Percentiles rank a stretch among this genome's conserved stretches.
These are phyloP conservation scores for Irpex sp. DNA, from an alignment of 1,284 basidiomycete species.

Conservation along the genomic window DNA sequence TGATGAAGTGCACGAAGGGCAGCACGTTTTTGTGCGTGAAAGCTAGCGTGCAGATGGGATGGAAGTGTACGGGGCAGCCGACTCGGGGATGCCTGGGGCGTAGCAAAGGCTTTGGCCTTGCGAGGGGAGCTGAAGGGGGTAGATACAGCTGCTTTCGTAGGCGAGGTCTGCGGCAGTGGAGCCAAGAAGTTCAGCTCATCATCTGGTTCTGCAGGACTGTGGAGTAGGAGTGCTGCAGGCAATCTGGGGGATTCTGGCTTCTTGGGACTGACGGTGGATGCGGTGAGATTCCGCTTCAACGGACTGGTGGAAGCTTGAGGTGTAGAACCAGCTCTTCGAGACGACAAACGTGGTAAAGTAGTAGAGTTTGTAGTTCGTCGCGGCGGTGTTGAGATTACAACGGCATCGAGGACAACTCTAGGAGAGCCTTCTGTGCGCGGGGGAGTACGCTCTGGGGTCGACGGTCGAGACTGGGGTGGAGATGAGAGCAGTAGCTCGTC, in stretches of 20 bases:
- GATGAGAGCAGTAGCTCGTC: slow-evolving; percentile 33
- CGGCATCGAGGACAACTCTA: slow-evolving; percentile 33
- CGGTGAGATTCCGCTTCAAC: background rate
- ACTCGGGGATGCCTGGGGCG: slow-evolving; percentile 16
- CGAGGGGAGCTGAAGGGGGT: slow-evolving; percentile 15
- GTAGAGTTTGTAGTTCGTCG: slow-evolving; percentile 1
- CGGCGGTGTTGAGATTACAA: slow-evolving; percentile 32
- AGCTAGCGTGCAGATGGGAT: slow-evolving; percentile 33
- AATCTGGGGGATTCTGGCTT: background rate
- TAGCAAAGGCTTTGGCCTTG: slow-evolving; percentile 20
- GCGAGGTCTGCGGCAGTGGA: slow-evolving; percentile 5
- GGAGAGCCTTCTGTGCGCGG: slow-evolving; percentile 13
- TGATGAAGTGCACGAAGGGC: slow-evolving; percentile 45
- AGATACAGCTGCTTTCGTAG: slow-evolving; percentile 13
- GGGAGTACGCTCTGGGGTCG: slow-evolving; percentile 22
- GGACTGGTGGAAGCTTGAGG: no score
- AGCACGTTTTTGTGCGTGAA: slow-evolving; percentile 53
- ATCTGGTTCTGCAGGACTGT: background rate
- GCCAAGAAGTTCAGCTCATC: background rate
- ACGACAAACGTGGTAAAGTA: background rate
- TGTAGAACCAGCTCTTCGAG: background rate
- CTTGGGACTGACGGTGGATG: background rate
- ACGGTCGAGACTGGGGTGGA: slow-evolving; percentile 19
- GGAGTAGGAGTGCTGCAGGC: background rate
- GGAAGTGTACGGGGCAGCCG: slow-evolving; percentile 27